Base-by-base conservation (phyloP, 768 basidiomycete genomes). In the Psilocybe tampanensis region DNA sequence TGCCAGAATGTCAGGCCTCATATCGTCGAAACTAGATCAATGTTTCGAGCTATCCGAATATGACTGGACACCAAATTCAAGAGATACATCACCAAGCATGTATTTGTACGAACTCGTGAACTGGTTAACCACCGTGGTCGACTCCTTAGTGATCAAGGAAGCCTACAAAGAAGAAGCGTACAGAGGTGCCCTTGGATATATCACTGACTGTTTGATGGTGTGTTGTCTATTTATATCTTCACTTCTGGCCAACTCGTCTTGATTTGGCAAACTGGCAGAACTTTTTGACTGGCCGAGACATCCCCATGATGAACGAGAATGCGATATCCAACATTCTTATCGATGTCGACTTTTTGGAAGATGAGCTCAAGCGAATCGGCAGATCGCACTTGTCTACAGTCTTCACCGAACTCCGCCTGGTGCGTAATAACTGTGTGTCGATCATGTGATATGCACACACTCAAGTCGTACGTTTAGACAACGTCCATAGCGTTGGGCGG, bases 1-100 rank as follows among this genome's bases (percentile, higher is more conserved):
- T 45, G 76, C 79, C 29, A 89, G 94, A 4, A 91, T 98, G 62
- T 86, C 89, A 17, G 79, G 80, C 11, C 81, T 96, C 43, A 95
- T 98, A 65, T 84, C 86, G 8, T 90, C 90, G 19, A 98, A 99
- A 69, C 86, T 98, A 7, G 92, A 96, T 66, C 92, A 94, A 64
- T 96, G 96, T 76, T 96, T 97, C 69, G 97, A 94, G 58, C 79
- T 96, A 42, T 90, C 95, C 3, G 93, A 96, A 72, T 98, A 98
- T 69, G 88, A 95, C 65, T 98, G 95, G 95, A 90, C 88, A 33
- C 90, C 94, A 8, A 75, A 78, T 32, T 70, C 76, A 11, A 83
- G 85, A 32, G 89, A 92, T 68, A 79, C 82, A 56, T 85, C 85
- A 33, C 94, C 95, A 43, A 95, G 93, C 82, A 89, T 90, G 83